Percentiles rank a stretch among this genome's conserved stretches.
These are phyloP conservation scores for Papiliotrema nemorosa DNA, from an alignment of 1,284 basidiomycete species.

Conservation along the genomic window DNA sequence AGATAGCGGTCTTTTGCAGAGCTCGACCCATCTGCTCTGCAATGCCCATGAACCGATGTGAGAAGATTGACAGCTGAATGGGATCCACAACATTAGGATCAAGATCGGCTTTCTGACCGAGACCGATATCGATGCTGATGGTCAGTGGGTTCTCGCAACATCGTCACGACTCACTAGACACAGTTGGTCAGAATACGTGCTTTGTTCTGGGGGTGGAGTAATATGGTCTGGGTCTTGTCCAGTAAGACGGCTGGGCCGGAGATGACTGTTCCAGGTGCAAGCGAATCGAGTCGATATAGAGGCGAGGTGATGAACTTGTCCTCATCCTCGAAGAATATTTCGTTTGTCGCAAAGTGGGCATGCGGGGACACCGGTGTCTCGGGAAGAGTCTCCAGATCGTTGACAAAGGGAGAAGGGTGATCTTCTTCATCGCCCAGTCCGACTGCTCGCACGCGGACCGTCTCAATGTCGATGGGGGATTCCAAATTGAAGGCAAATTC, in stretches of 20 bases:
- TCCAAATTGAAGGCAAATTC: constrained; percentile 93
- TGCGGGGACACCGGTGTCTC: constrained; percentile 83
- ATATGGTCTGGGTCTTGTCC: constrained; percentile 39
- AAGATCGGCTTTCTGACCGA: background rate
- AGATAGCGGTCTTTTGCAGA: constrained; percentile 52
- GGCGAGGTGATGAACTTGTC: constrained; percentile 2
- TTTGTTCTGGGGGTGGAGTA: constrained; percentile 18
- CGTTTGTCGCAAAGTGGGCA: constrained; percentile 54
- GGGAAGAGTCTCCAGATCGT: constrained; percentile 38
- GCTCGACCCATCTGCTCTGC: constrained; percentile 55
- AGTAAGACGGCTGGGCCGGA: constrained; percentile 41
- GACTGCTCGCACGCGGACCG: constrained; percentile 54
- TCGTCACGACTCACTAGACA: constrained; percentile 11
- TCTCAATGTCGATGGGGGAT: constrained; percentile 75
- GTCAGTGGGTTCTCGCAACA: background rate
- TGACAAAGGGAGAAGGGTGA: constrained; percentile 11
- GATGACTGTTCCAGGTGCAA: constrained; percentile 68
- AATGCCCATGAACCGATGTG: constrained; percentile 51
- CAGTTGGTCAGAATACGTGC: constrained; percentile 19
- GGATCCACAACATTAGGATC: constrained; percentile 1
- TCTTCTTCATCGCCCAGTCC: constrained; percentile 30
- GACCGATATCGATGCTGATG: constrained; percentile 19
- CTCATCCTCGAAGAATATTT: constrained; percentile 11
- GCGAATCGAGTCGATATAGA: constrained; percentile 47
- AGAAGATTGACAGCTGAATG: constrained; percentile 43